Evolutionary conservation across 371 early-diverging fungal species (phyloP), one percentile per base, ranked within the genome.

Genomic region (Actinomortierella wolfii): DNA sequence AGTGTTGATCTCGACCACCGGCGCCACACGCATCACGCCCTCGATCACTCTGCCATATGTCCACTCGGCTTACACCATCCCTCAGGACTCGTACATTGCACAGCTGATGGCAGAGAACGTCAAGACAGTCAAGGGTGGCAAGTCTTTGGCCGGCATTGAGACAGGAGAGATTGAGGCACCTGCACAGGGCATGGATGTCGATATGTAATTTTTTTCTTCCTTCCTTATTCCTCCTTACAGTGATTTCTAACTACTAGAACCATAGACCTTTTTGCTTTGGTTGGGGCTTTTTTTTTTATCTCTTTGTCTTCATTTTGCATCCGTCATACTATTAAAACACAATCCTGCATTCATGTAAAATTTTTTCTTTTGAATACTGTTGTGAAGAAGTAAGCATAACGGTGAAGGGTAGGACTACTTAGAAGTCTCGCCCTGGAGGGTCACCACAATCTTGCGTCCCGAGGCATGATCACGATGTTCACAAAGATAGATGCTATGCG

Each of bases 381-480:
- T n/a, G n/a, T n/a, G n/a, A n/a, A n/a, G n/a, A n/a, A n/a, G n/a
- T n/a, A n/a, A n/a, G n/a, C n/a, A n/a, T n/a, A n/a, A n/a, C n/a
- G n/a, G n/a, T n/a, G n/a, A n/a, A n/a, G n/a, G n/a, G n/a, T n/a
- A n/a, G n/a, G n/a, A n/a, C 34, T 34, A 34, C 34, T 34, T n/a
- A n/a, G n/a, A 34, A 11, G 34, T 81, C 68, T 86, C 80, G 26
- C 94, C 93, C 59, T 92, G 88, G 8, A 93, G 53, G 2, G 93
- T 93, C 8, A 93, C 84, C 0, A 93, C 87, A 40, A 90, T 59
- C 42, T 71, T 77, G 26, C 94, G 79, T 3, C 79, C 64, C 15
- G 89, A 88, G 26, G 86, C 87, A 39, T 76, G 70, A 54, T 87
- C 69, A 40, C 94, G 81, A 62, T 93, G 93, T 58, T 94, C 94